Percentiles rank a stretch among this genome's conserved stretches.
Conservation (phyloP, 805 yeast species). For the Metschnikowia arizonensis region DNA sequence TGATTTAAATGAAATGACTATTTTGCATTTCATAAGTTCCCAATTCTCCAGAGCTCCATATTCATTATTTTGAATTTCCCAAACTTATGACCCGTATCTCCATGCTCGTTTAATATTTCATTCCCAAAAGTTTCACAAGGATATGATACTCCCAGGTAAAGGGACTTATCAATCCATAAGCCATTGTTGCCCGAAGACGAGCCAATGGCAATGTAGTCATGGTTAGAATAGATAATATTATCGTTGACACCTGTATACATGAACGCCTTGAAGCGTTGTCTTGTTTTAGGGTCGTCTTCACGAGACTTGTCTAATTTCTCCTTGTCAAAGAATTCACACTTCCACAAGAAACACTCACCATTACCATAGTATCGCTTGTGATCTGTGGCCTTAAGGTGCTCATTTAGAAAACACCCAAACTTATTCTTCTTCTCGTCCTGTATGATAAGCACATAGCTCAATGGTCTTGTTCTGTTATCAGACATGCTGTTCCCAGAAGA, state of each 20-base stretch:
- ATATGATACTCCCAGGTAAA: constrained; percentile 73
- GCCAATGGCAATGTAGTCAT: constrained; percentile 75
- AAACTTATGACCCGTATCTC: constrained; percentile 19
- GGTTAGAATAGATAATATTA: constrained; percentile 77
- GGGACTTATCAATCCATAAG: constrained; percentile 74
- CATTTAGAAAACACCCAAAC: constrained; percentile 81
- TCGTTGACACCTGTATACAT: constrained; percentile 88
- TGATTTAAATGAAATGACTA: too few species aligned
- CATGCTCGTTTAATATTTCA: constrained; percentile 51
- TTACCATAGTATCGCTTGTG: constrained; percentile 79
- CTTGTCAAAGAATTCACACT: constrained; percentile 44
- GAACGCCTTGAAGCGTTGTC: constrained; percentile 62
- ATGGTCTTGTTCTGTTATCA: constrained; percentile 29
- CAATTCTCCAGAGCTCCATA: constrained; percentile 82
- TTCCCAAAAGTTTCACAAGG: constrained; percentile 86
- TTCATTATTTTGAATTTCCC: constrained; percentile 72
- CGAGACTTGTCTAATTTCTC: constrained; percentile 10
- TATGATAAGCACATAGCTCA: constrained; percentile 73
- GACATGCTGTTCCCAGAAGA: constrained; percentile 19
- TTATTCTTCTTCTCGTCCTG: constrained; percentile 58
- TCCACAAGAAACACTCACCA: constrained; percentile 95
- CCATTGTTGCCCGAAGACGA: constrained; percentile 94
- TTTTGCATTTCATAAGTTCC: too few species aligned
- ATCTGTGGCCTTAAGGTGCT: constrained; percentile 65
- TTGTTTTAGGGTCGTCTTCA: constrained; percentile 7